A percentile compares a stretch with the other conserved stretches of the same genome.
Conservation (phyloP, 2,329 filamentous ascomycete species). For the Conoideocrella luteorostrata region DNA sequence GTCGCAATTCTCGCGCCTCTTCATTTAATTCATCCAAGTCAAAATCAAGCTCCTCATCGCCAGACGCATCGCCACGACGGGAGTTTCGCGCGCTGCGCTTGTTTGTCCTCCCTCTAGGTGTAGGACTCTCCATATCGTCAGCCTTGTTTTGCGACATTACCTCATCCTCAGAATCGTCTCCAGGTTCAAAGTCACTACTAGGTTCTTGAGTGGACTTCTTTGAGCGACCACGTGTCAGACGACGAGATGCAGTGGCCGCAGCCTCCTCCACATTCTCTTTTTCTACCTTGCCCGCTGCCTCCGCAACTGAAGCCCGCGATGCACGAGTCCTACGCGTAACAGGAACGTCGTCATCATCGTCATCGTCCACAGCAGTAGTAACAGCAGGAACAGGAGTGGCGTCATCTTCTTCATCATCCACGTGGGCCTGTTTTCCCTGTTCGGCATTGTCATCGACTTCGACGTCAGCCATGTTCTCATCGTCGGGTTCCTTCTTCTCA, state of each 20-base stretch:
- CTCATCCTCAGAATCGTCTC: slow-evolving; percentile 51
- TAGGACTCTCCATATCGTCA: slow-evolving; percentile 41
- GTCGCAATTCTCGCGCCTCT: slow-evolving; percentile 56
- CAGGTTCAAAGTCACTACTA: slow-evolving; percentile 57
- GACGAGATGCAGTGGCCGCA: slow-evolving; percentile 31
- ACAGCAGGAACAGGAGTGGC: slow-evolving; percentile 21
- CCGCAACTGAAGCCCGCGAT: slow-evolving; percentile 23
- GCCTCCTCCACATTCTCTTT: slow-evolving; percentile 21
- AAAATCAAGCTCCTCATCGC: slow-evolving; percentile 50
- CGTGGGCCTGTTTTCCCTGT: too few relatives aligned
- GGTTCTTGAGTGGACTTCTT: slow-evolving; percentile 45
- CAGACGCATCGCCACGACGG: slow-evolving; percentile 45
- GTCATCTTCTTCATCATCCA: slow-evolving; percentile 14
- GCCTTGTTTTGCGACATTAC: slow-evolving; percentile 39
- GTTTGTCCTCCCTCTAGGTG: slow-evolving; percentile 40
- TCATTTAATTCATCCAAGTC: slow-evolving; percentile 60
- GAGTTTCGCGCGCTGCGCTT: slow-evolving; percentile 36
- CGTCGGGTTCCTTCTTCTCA: slow-evolving; percentile 23
- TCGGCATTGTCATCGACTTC: too few relatives aligned
- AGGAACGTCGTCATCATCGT: slow-evolving; percentile 44
- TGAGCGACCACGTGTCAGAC: slow-evolving; percentile 39
- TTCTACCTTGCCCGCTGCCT: slow-evolving; percentile 23
- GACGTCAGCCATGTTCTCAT: slow-evolving; percentile 23
- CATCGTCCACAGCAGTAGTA: slow-evolving; percentile 30
- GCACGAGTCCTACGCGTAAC: slow-evolving; percentile 40